Percentiles rank a stretch among this genome's conserved stretches.
These are phyloP conservation scores for Podaxis sp. DNA, from an alignment of 768 basidiomycete genomes.

Conservation along the genomic window DNA sequence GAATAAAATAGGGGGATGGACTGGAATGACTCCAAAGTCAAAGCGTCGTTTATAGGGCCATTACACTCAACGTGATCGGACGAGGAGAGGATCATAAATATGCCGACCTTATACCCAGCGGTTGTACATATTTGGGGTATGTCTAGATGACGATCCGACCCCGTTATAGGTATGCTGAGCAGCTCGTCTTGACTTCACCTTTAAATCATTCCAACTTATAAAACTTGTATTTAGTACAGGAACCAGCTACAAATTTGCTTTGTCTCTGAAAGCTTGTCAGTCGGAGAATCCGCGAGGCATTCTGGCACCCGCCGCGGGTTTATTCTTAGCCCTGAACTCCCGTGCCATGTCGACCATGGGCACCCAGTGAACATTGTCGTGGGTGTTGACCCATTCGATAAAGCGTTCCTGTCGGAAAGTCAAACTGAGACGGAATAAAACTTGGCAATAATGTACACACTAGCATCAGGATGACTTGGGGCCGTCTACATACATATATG, in stretches of 20 bases:
- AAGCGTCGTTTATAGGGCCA: no score
- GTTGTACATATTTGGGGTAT: no score
- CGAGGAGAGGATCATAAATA: no score
- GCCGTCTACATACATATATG: constrained; percentile 33
- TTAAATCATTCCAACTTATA: no score
- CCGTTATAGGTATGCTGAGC: no score
- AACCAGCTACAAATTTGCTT: not conserved
- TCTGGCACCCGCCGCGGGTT: constrained; percentile 42
- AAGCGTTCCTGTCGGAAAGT: constrained; percentile 48
- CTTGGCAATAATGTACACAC: constrained; percentile 24
- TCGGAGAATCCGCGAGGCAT: constrained; percentile 48
- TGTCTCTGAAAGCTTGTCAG: not conserved
- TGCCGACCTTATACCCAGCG: no score
- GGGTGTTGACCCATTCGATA: constrained; percentile 71
- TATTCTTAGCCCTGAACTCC: constrained; percentile 52
- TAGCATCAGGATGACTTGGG: constrained; percentile 73
- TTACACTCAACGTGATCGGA: no score
- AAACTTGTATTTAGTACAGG: no score
- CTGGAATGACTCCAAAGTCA: no score
- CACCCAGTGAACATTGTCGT: constrained; percentile 67
- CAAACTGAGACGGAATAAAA: not conserved
- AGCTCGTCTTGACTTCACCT: no score
- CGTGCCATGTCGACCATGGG: constrained; percentile 64
- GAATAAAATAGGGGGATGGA: no score
- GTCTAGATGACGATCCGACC: no score